A percentile compares a stretch with the other conserved stretches of the same genome.
Conservation (phyloP, 345 rosid species). For the Cardamine resedifolia region DNA sequence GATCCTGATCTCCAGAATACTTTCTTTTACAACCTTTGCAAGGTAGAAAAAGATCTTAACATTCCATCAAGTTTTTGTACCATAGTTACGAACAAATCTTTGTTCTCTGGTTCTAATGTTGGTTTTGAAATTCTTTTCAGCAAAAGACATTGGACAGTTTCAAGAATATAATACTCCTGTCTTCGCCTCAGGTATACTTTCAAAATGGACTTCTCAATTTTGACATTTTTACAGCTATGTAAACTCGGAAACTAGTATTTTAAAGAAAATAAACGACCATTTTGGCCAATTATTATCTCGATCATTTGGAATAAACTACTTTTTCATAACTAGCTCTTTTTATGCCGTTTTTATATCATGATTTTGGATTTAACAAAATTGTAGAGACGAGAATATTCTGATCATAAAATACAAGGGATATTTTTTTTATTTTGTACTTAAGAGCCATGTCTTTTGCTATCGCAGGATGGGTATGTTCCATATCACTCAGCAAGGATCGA, state of each 20-base stretch:
- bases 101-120: slow-evolving; percentile 4
- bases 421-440: too few species aligned
- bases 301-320: neutral
- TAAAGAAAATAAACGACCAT: neutral
- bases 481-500: slow-evolving; percentile 95
- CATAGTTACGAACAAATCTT: neutral
- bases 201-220: neutral
- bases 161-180: slow-evolving; percentile 71
- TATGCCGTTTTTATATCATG: too few species aligned
- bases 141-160: slow-evolving; percentile 81
- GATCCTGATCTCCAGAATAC: slow-evolving; percentile 77
- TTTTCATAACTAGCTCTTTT: too few species aligned
- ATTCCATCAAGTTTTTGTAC: slow-evolving; percentile 1
- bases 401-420: too few species aligned
- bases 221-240: neutral
- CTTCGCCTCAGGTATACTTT: slow-evolving; percentile 87
- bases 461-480: slow-evolving; percentile 96
- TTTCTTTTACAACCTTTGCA: slow-evolving; percentile 79
- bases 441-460: slow-evolving; percentile 5
- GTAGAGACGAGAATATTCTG: too few species aligned
- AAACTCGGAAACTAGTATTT: neutral
- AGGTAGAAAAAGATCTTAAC: slow-evolving; percentile 47
- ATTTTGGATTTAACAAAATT: too few species aligned
- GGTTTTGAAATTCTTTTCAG: slow-evolving; percentile 49
- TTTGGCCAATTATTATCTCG: neutral